Percentiles rank a stretch among this genome's conserved stretches.
Evolutionary conservation across 441 rosid genomes (phyloP).

Genomic region (Viola pubescens): DNA sequence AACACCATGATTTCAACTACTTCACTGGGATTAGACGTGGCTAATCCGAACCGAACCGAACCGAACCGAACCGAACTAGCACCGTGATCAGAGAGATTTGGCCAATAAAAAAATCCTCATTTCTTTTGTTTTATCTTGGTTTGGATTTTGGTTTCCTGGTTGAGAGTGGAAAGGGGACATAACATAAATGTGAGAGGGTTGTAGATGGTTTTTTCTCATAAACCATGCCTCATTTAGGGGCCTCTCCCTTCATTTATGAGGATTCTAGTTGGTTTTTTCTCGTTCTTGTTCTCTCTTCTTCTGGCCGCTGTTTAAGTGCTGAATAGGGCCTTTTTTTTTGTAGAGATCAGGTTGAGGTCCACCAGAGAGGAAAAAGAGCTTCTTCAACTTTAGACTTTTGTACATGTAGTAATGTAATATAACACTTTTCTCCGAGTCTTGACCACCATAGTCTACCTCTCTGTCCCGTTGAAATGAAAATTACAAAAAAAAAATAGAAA

Average conservation of each 20-base stretch:
- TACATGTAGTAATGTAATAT: too few relatives aligned
- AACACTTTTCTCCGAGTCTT: too few relatives aligned
- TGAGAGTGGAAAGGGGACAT: not conserved
- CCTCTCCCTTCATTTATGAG: constrained; percentile 13
- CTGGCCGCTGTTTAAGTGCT: constrained; percentile 2
- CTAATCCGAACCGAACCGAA: constrained; percentile 15
- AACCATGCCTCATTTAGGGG: not conserved
- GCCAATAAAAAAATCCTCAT: constrained; percentile 7
- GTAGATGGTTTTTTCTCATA: constrained; percentile 12
- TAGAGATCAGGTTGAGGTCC: constrained; percentile 17
- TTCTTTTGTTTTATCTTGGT: not conserved
- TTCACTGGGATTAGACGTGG: constrained; percentile 68
- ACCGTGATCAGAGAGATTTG: too few relatives aligned
- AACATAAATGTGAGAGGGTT: constrained; percentile 5
- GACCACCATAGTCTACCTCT: too few relatives aligned
- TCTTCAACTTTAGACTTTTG: constrained; percentile 3
- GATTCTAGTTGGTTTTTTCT: constrained; percentile 16
- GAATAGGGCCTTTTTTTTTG: constrained; percentile 12
- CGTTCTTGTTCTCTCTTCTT: constrained; percentile 10
- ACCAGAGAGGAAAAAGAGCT: constrained; percentile 11
- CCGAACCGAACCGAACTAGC: too few relatives aligned
- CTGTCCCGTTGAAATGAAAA: too few relatives aligned
- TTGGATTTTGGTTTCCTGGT: not conserved
- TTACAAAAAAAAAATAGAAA: too few relatives aligned
- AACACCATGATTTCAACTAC: constrained; percentile 93